Base-by-base conservation (phyloP, 192 early-diverging fungal genomes). In the Coemansia brasiliensis region DNA sequence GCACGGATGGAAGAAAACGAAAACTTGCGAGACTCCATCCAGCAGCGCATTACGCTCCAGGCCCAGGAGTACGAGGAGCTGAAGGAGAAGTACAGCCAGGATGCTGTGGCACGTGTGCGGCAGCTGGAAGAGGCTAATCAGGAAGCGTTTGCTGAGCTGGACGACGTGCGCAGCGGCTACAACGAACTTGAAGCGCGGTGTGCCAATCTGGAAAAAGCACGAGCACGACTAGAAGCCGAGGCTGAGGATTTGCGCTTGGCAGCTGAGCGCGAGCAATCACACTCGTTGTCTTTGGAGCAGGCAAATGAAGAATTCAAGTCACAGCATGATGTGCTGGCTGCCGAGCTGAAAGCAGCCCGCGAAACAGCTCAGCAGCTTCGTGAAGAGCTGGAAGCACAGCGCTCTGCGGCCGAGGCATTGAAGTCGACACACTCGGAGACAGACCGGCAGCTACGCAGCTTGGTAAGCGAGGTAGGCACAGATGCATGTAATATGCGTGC, bases 191-290 rank as follows among this genome's bases (percentile, higher is more conserved):
- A 85, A 22, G 69, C 83, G 41, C 75, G 67, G 27, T 65, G 77
- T 38, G 64, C 74, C 20, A 85, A 82, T 25, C 60, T 89, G 22
- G 92, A 94, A 20, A 89, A 91, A 72, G 84, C 88, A 5, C 87
- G 86, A 48, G 59, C 72, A 0, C 77, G 86, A 4, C 72, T 92
- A 7, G 82, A 78, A 3, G 58, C 85, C 39, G 92, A 92, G 62
- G 82, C 88, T 10, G 89, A 93, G 68, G 91, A 94, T 52, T 65
- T 90, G 29, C 77, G 83, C 13, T 79, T 85, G 55, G 88, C 91
- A 59, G 64, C 80, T 25, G 91, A 94, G 63, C 84, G 89, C 24
- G 87, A 90, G 58, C 43, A 55, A 11, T 54, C 70, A 24, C 89
- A 90, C 69, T 83, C 83, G 58, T 40, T 62, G 17, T 67, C 74